These are phyloP conservation scores for Rachicladosporium sp. DNA, from an alignment of 2,329 filamentous ascomycete species.

Conservation along the genomic window DNA sequence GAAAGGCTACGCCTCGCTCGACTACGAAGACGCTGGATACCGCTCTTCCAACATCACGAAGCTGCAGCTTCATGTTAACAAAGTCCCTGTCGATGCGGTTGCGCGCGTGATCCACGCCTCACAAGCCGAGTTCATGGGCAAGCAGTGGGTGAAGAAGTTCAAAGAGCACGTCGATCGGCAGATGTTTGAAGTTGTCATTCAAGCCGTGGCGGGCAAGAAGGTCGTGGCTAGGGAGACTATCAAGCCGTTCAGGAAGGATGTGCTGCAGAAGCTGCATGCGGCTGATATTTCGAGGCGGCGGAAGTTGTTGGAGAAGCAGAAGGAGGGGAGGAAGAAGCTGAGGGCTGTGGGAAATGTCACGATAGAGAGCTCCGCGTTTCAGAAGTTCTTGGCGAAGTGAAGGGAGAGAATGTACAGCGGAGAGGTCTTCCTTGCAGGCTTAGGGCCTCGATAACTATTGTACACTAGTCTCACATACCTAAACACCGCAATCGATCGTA, in stretches of 20 bases:
- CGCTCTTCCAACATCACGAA: conserved; percentile 69
- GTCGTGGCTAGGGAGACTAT: conserved; percentile 88
- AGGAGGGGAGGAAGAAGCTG: conserved; percentile 82
- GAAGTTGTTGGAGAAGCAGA: conserved; percentile 92
- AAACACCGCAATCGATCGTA: too few species aligned
- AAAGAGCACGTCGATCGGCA: conserved; percentile 93
- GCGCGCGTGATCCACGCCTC: conserved; percentile 76
- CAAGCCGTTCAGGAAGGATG: conserved; percentile 94
- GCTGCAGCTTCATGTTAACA: conserved; percentile 87
- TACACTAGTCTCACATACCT: too few species aligned
- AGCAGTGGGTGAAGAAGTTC: conserved; percentile 88
- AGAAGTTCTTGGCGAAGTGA: conserved; percentile 78
- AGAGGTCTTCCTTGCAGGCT: too few species aligned
- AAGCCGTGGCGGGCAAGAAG: conserved; percentile 70
- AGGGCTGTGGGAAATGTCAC: conserved; percentile 74
- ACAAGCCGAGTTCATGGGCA: conserved; percentile 68
- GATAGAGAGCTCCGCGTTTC: conserved; percentile 94
- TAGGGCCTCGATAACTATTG: too few species aligned
- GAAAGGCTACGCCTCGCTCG: conserved; percentile 88
- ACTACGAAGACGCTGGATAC: conserved; percentile 94
- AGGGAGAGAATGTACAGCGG: too few species aligned
- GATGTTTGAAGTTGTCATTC: conserved; percentile 95
- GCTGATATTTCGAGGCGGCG: conserved; percentile 69
- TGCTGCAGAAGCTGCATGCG: conserved; percentile 83
- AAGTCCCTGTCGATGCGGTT: conserved; percentile 83